Percentiles rank a stretch among this genome's conserved stretches.
Conservation (phyloP, 768 basidiomycete genomes). For the Boletus sp. region DNA sequence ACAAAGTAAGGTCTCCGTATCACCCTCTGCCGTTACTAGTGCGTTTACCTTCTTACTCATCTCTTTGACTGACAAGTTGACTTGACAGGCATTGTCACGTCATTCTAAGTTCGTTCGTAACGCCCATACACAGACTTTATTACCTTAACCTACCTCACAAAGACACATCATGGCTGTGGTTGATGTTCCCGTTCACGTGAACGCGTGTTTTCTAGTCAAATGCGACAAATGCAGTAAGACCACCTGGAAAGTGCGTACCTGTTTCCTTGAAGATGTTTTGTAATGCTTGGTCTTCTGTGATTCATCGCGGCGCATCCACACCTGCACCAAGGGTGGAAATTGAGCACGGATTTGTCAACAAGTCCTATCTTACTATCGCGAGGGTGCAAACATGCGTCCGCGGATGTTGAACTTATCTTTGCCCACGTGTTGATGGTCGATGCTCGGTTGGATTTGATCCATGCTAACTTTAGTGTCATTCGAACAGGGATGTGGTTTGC, state of each 20-base stretch:
- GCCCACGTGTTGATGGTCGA: background rate
- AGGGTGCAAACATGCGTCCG: conserved; percentile 11
- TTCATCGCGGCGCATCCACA: conserved; percentile 21
- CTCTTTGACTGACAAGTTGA: conserved; percentile 2
- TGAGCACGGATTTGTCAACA: conserved; percentile 11
- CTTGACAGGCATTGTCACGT: conserved; percentile 16
- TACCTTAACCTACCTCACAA: conserved; percentile 32
- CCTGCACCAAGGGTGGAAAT: conserved; percentile 13
- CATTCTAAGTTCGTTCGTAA: conserved; percentile 18
- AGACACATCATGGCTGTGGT: conserved; percentile 24
- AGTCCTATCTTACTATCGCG: conserved; percentile 5
- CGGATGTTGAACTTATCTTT: conserved; percentile 18
- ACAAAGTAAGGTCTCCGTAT: no score
- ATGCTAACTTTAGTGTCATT: conserved; percentile 6
- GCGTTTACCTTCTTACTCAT: background rate
- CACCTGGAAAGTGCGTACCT: conserved; percentile 62
- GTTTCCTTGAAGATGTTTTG: conserved; percentile 28
- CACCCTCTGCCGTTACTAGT: conserved; percentile 1
- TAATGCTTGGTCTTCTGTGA: conserved; percentile 13
- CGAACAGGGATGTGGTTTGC: conserved; percentile 66
- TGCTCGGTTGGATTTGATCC: background rate
- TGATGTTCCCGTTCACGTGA: conserved; percentile 37
- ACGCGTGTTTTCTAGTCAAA: conserved; percentile 55
- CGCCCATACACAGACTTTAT: conserved; percentile 27
- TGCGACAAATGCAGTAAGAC: conserved; percentile 66